Conservation (phyloP, 495 filamentous ascomycete species). For the Tuber brumale region DNA sequence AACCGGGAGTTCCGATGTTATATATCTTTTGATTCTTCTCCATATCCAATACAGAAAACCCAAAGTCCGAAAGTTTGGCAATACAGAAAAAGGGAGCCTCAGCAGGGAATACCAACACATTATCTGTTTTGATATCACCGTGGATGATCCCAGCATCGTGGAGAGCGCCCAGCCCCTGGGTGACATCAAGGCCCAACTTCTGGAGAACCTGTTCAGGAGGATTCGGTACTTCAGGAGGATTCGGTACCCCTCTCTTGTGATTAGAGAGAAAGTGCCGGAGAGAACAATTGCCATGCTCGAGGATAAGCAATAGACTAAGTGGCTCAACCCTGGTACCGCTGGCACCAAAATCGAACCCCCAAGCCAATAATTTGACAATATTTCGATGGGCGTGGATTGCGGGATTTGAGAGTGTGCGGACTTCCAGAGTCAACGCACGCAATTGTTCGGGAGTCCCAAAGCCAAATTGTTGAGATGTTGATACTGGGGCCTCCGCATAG, state of each 20-base stretch:
- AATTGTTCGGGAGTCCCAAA: slow-evolving; percentile 15
- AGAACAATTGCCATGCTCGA: slow-evolving; percentile 26
- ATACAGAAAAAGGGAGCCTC: slow-evolving; percentile 26
- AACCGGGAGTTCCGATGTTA: slow-evolving; percentile 14
- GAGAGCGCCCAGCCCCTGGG: slow-evolving; percentile 42
- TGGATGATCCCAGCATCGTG: slow-evolving; percentile 44
- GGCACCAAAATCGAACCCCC: slow-evolving; percentile 9
- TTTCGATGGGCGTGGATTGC: slow-evolving; percentile 20
- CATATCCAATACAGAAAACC: slow-evolving; percentile 29
- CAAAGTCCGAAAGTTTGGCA: slow-evolving; percentile 41
- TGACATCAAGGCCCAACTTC: slow-evolving; percentile 37
- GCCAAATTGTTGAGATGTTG: slow-evolving; percentile 4
- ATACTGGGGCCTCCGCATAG: neutral
- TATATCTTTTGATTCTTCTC: slow-evolving; percentile 3
- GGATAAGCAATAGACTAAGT: slow-evolving; percentile 6
- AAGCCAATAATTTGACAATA: slow-evolving; percentile 20
- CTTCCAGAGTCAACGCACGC: slow-evolving; percentile 7
- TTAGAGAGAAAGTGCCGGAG: slow-evolving; percentile 8
- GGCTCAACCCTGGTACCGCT: neutral
- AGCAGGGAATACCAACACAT: slow-evolving; percentile 43
- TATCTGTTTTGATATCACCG: slow-evolving; percentile 46
- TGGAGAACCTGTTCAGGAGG: slow-evolving; percentile 11
- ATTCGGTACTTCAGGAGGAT: slow-evolving; percentile 25
- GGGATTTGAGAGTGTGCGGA: slow-evolving; percentile 6
- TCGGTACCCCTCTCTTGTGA: slow-evolving; percentile 35